These are phyloP conservation scores for Penicillium roqueforti DNA, from an alignment of 495 filamentous ascomycete species.

Conservation along the genomic window DNA sequence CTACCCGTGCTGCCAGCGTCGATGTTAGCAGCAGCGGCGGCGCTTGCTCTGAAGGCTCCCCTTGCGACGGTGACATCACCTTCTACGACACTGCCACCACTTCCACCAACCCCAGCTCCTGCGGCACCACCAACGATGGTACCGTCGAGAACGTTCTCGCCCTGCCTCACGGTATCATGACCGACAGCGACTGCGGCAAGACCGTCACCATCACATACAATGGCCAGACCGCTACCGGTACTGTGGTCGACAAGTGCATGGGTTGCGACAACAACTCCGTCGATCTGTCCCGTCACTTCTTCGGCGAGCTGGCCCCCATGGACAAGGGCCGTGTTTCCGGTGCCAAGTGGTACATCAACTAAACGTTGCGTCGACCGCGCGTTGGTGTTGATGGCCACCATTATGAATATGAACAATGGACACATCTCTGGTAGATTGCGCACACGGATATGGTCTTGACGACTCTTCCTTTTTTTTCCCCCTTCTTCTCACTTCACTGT, in stretches of 20 bases:
- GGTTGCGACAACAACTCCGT: conserved; percentile 52
- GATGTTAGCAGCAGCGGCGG: conserved; percentile 26
- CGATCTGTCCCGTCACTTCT: conserved; percentile 46
- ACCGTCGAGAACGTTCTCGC: conserved; percentile 42
- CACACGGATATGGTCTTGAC: conserved; percentile 9
- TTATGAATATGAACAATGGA: conserved; percentile 2
- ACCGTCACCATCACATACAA: conserved; percentile 55
- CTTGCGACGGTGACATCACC: conserved; percentile 42
- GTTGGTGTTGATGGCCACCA: not conserved
- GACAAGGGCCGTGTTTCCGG: conserved; percentile 29
- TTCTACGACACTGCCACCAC: conserved; percentile 46
- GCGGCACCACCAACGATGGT: conserved; percentile 43
- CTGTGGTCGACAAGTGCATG: conserved; percentile 71
- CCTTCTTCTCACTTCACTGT: not conserved
- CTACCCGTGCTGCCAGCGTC: conserved; percentile 3
- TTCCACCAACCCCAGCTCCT: conserved; percentile 38
- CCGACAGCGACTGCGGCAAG: conserved; percentile 61
- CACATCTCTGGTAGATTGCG: conserved; percentile 27
- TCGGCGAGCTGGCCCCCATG: conserved; percentile 30
- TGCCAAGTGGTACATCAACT: conserved; percentile 38
- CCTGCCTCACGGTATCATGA: conserved; percentile 50
- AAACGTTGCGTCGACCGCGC: conserved; percentile 26
- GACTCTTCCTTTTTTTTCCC: not conserved
- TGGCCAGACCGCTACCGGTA: conserved; percentile 53
- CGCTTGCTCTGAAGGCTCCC: conserved; percentile 31